These are phyloP conservation scores for Coccomyxa sp. DNA, from an alignment of 139 green algal species.

Conservation along the genomic window DNA sequence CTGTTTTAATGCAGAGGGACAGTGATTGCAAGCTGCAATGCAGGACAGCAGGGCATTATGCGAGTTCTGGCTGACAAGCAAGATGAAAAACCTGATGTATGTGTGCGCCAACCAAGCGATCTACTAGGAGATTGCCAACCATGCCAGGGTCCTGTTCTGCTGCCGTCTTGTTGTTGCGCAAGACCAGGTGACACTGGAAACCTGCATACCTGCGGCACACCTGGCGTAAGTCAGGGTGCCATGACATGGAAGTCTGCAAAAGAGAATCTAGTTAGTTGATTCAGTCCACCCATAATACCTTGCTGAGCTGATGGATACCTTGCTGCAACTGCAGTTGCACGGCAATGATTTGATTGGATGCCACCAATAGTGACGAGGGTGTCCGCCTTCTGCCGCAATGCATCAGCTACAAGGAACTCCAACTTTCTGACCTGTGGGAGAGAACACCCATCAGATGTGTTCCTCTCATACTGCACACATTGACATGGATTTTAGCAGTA, in stretches of 20 bases:
- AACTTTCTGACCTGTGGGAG: conserved; percentile 84
- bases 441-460: not conserved
- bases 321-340: conserved; percentile 64
- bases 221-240: not conserved
- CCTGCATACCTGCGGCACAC: conserved; percentile 60
- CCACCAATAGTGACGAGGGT: conserved; percentile 87
- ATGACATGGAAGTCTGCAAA: too few relatives aligned
- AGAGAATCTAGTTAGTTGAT: too few relatives aligned
- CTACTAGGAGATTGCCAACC: conserved; percentile 87
- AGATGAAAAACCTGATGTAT: conserved; percentile 12
- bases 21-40: not conserved
- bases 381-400: conserved; percentile 55
- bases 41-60: not conserved
- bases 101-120: conserved; percentile 56
- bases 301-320: conserved; percentile 3
- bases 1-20: too few relatives aligned
- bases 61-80: not conserved
- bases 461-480: not conserved
- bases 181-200: conserved; percentile 80
- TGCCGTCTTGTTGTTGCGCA: conserved; percentile 60
- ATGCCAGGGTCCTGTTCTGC: conserved; percentile 81
- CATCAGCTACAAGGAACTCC: conserved; percentile 91
- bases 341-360: conserved; percentile 90
- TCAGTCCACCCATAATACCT: too few relatives aligned
- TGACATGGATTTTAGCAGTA: not conserved